A percentile compares a stretch with the other conserved stretches of the same genome.
Conservation (phyloP, 192 early-diverging fungal species). For the Coemansia umbellata region DNA sequence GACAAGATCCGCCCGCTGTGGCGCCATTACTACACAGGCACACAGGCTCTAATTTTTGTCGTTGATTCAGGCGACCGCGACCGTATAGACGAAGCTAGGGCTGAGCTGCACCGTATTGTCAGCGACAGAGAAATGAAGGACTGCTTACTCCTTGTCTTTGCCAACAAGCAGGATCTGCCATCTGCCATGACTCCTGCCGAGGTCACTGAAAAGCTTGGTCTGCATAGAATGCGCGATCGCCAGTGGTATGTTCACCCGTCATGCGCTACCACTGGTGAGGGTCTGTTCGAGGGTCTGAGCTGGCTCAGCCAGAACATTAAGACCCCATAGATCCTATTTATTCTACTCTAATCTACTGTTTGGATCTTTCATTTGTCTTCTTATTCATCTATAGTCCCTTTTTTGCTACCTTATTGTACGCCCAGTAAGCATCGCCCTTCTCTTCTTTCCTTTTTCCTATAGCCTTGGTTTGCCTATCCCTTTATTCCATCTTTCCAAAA, state of each 20-base stretch:
- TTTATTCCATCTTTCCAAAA: too few species aligned
- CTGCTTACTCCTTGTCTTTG: conserved; percentile 76
- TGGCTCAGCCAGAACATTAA: conserved; percentile 84
- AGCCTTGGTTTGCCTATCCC: too few species aligned
- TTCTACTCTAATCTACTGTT: conserved; percentile 4
- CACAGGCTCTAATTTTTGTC: conserved; percentile 83
- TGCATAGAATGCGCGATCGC: conserved; percentile 81
- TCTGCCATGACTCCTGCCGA: conserved; percentile 92
- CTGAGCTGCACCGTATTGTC: conserved; percentile 79
- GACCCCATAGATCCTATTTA: conserved; percentile 35
- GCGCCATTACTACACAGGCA: conserved; percentile 84
- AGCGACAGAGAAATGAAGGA: conserved; percentile 84
- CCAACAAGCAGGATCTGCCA: conserved; percentile 76
- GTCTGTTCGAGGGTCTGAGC: conserved; percentile 78
- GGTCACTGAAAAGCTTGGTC: conserved; percentile 84
- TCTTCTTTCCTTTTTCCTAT: too few species aligned
- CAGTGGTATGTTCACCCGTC: conserved; percentile 92
- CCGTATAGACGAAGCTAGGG: conserved; percentile 80
- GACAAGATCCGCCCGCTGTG: conserved; percentile 86
- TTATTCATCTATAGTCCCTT: too few species aligned
- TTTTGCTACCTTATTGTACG: background rate
- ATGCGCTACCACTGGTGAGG: conserved; percentile 79
- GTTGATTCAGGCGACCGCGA: conserved; percentile 85
- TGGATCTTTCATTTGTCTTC: background rate
- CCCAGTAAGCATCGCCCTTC: background rate